phyloP scores from a whole-genome alignment of 345 rosid genomes.

The Eucalyptus polyanthemos region DNA sequence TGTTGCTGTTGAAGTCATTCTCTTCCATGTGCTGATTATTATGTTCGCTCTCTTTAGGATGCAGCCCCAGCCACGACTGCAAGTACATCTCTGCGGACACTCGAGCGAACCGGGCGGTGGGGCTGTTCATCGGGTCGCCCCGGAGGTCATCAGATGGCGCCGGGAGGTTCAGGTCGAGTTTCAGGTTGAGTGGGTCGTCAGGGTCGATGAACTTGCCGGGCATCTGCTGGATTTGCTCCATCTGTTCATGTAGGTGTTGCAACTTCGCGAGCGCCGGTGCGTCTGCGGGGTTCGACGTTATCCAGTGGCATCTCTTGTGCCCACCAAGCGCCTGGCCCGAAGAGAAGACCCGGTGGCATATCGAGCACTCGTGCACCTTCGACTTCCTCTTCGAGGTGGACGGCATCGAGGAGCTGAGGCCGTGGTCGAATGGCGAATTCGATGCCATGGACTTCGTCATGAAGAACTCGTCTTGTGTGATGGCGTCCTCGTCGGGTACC shows the following conservation, averaged over 20 bases:
- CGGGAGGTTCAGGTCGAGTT: constrained; percentile 66
- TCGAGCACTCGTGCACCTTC: constrained; percentile 86
- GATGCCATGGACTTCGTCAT: constrained; percentile 14
- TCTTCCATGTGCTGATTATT: not conserved
- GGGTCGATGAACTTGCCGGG: constrained; percentile 13
- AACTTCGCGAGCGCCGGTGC: constrained; percentile 37
- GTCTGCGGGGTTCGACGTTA: constrained; percentile 61
- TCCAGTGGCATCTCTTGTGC: constrained; percentile 97
- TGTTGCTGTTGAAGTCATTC: not conserved
- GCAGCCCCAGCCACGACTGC: constrained; percentile 28
- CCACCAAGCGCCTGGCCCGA: constrained; percentile 98
- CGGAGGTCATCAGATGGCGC: constrained; percentile 16
- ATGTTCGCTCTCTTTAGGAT: constrained; percentile 6
- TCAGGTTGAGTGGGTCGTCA: constrained; percentile 31
- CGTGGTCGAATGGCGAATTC: constrained; percentile 15
- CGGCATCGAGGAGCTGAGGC: constrained; percentile 10
- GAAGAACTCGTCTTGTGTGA: constrained; percentile 39
- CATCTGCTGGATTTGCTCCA: constrained; percentile 34
- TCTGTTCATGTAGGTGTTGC: constrained; percentile 37
- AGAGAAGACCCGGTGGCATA: constrained; percentile 82
- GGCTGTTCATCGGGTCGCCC: not conserved
- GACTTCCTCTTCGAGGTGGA: constrained; percentile 49
- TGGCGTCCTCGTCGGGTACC: constrained; percentile 24
- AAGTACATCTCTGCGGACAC: constrained; percentile 25
- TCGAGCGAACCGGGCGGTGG: not conserved